Evolutionary conservation across 2,329 filamentous ascomycete genomes (phyloP).

Genomic region (Aspergillus sp.): DNA sequence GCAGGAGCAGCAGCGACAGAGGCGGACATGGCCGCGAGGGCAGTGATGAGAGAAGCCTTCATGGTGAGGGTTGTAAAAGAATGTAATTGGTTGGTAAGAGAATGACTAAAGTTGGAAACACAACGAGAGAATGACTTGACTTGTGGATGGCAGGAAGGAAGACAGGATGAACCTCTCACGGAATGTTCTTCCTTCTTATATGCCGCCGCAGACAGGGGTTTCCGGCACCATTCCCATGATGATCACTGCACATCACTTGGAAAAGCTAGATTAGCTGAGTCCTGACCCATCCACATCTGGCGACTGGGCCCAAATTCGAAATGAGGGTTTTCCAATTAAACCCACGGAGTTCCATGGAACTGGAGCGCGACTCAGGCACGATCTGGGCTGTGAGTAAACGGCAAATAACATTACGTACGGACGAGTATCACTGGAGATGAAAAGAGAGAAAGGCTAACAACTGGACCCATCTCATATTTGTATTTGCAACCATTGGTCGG

Average conservation of each 20-base stretch:
- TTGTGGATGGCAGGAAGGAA: slow-evolving; percentile 10
- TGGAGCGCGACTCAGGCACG: not conserved
- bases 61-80: slow-evolving; percentile 19
- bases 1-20: slow-evolving; percentile 24
- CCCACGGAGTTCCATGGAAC: not conserved
- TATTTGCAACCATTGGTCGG: not conserved
- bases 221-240: not conserved
- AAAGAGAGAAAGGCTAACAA: not conserved
- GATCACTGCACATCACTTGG: not conserved
- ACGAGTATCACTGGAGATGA: not conserved
- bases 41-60: slow-evolving; percentile 26
- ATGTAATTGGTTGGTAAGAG: slow-evolving; percentile 15
- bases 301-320: no score
- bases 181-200: slow-evolving; percentile 12
- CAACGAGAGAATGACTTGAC: slow-evolving; percentile 14
- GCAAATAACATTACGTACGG: no score
- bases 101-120: slow-evolving; percentile 21
- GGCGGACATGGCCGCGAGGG: slow-evolving; percentile 24
- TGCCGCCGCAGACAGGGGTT: slow-evolving; percentile 1
- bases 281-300: no score
- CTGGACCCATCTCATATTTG: not conserved
- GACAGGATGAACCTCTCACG: not conserved
- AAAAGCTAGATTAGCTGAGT: no score
- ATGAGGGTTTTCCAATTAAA: not conserved
- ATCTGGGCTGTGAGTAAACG: not conserved